Percentiles rank a stretch among this genome's conserved stretches.
Conservation (phyloP, 768 basidiomycete genomes). For the Leccinum barrowsii region DNA sequence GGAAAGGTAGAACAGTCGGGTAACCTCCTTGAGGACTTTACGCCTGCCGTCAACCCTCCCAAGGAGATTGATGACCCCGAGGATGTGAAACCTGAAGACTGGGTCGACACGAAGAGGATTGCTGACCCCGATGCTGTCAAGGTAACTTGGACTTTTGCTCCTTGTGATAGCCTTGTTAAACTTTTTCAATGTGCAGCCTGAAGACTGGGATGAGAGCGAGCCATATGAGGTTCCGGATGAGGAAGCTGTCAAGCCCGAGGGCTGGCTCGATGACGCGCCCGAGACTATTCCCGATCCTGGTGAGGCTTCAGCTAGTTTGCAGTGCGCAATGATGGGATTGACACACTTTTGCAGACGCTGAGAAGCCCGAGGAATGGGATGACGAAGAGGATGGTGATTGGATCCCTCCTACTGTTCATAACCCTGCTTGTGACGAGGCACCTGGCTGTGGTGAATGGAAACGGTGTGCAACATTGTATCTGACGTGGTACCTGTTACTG, state of each 20-base stretch:
- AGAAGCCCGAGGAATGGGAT: constrained; percentile 99
- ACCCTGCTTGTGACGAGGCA: constrained; percentile 87
- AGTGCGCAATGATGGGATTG: constrained; percentile 1
- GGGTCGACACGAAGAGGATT: constrained; percentile 91
- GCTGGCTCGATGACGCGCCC: constrained; percentile 92
- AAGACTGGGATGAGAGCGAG: constrained; percentile 97
- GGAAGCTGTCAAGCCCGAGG: constrained; percentile 86
- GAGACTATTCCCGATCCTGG: constrained; percentile 82
- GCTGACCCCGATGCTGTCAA: constrained; percentile 81
- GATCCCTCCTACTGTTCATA: constrained; percentile 85
- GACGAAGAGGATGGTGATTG: constrained; percentile 99
- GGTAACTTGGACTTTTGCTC: constrained; percentile 34
- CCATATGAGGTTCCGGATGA: constrained; percentile 89
- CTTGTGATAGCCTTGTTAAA: not conserved
- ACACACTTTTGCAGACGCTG: constrained; percentile 49
- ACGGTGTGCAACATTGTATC: constrained; percentile 39
- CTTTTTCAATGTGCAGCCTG: constrained; percentile 51
- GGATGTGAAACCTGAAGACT: constrained; percentile 86
- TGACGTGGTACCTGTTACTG: not conserved
- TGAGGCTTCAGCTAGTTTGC: constrained; percentile 28
- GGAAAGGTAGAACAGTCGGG: constrained; percentile 79
- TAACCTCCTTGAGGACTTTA: constrained; percentile 88
- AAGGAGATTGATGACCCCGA: constrained; percentile 91
- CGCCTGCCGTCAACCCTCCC: constrained; percentile 88
- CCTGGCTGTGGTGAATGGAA: constrained; percentile 97